A percentile compares a stretch with the other conserved stretches of the same genome.
Conservation (phyloP, 2,329 filamentous ascomycete species). For the Cercospora nicotianae region DNA sequence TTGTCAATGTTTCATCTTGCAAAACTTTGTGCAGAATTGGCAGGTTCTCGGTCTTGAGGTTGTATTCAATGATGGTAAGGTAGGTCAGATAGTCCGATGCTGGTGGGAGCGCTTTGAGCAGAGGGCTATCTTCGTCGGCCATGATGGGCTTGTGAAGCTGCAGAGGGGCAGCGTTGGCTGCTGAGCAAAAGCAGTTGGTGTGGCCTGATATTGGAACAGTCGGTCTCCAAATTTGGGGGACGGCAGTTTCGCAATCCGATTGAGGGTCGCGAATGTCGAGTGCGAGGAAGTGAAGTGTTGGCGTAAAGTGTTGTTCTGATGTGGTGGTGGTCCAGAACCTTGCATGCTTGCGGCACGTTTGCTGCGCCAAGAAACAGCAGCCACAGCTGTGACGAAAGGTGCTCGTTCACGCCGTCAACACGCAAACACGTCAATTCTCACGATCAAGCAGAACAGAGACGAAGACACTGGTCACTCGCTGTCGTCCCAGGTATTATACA, state of each 20-base stretch:
- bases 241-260: no score
- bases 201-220: background rate
- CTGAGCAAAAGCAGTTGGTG: background rate
- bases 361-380: background rate
- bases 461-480: background rate
- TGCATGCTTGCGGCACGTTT: background rate
- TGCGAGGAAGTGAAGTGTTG: background rate
- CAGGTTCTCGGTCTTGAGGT: constrained; percentile 65
- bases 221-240: no score
- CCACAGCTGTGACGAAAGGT: background rate
- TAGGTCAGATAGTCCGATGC: constrained; percentile 72
- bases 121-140: constrained; percentile 46
- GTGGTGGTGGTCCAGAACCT: constrained; percentile 1
- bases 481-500: constrained; percentile 24
- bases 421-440: background rate
- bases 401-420: background rate
- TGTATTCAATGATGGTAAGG: constrained; percentile 74
- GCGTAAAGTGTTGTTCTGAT: background rate
- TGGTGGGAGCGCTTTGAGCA: constrained; percentile 60
- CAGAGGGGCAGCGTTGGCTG: background rate
- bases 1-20: constrained; percentile 66
- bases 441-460: background rate
- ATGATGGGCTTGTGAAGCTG: constrained; percentile 1
- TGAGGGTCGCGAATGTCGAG: background rate
- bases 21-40: constrained; percentile 68